These are phyloP conservation scores for Elsinoe arachidis DNA, from an alignment of 2,329 filamentous ascomycete genomes.

Conservation along the genomic window DNA sequence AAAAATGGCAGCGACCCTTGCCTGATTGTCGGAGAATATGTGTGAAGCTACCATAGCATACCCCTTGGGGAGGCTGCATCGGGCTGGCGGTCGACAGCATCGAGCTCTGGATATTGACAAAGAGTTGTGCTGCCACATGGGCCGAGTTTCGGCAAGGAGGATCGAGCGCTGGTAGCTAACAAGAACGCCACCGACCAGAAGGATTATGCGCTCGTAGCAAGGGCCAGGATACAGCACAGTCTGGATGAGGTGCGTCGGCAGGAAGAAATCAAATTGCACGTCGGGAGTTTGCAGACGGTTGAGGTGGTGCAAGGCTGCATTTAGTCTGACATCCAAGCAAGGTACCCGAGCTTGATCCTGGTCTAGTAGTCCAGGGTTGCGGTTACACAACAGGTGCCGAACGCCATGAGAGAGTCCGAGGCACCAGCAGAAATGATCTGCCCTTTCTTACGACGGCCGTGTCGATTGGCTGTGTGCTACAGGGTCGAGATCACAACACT, in stretches of 20 bases:
- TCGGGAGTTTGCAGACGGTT: neutral
- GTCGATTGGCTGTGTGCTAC: neutral
- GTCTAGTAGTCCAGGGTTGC: neutral
- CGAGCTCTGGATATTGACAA: no score
- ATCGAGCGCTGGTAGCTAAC: neutral
- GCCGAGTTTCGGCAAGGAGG: neutral
- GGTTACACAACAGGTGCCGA: conserved; percentile 2
- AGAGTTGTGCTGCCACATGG: no score
- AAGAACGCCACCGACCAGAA: neutral
- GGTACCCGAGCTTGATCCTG: conserved; percentile 2
- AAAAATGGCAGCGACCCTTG: no score
- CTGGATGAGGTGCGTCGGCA: neutral
- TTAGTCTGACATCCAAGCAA: neutral
- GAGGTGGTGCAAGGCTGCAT: conserved; percentile 1
- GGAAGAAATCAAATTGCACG: neutral
- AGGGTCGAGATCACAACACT: neutral
- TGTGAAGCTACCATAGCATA: no score
- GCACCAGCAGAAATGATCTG: neutral
- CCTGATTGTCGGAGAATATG: no score
- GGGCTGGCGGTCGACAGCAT: no score
- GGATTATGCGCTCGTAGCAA: neutral
- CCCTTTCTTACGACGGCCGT: no score
- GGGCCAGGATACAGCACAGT: neutral
- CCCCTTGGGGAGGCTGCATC: no score
- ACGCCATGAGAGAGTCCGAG: neutral